These are phyloP conservation scores for Veloporphyrellus conicus DNA, from an alignment of 1,284 basidiomycete genomes.

Conservation along the genomic window DNA sequence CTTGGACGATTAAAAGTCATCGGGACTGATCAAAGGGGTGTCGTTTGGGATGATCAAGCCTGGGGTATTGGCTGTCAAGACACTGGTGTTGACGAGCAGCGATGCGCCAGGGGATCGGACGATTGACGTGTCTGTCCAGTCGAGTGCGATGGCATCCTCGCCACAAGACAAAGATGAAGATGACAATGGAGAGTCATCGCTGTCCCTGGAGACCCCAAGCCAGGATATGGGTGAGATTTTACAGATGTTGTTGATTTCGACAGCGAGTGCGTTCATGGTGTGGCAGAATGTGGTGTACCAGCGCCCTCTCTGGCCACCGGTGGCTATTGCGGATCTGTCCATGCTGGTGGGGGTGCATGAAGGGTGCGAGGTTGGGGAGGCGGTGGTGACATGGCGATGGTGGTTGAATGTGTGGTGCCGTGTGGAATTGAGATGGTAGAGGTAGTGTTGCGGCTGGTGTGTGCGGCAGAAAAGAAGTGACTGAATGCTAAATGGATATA, in stretches of 20 bases:
- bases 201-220: slow-evolving; percentile 13
- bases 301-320: slow-evolving; percentile 30
- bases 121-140: slow-evolving; percentile 74
- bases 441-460: slow-evolving; percentile 34
- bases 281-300: slow-evolving; percentile 50
- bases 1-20: slow-evolving; percentile 58
- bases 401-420: slow-evolving; percentile 49
- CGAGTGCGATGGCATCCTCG: slow-evolving; percentile 33
- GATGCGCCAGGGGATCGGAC: slow-evolving; percentile 63
- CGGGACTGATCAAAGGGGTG: slow-evolving; percentile 70
- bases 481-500: slow-evolving; percentile 23
- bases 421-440: slow-evolving; percentile 53
- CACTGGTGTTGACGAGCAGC: slow-evolving; percentile 53
- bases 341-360: slow-evolving; percentile 58
- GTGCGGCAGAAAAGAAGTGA: not conserved
- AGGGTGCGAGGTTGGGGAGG: slow-evolving; percentile 51
- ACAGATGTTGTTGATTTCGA: slow-evolving; percentile 58
- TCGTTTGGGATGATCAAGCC: slow-evolving; percentile 59
- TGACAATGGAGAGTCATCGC: not conserved
- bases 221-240: slow-evolving; percentile 50
- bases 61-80: slow-evolving; percentile 53
- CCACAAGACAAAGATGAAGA: too few species aligned
- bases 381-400: slow-evolving; percentile 48
- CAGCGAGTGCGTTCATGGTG: slow-evolving; percentile 51
- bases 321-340: slow-evolving; percentile 45